Evolutionary conservation across 495 filamentous ascomycete species (phyloP).

Genomic region (Penicillium paradoxum): DNA sequence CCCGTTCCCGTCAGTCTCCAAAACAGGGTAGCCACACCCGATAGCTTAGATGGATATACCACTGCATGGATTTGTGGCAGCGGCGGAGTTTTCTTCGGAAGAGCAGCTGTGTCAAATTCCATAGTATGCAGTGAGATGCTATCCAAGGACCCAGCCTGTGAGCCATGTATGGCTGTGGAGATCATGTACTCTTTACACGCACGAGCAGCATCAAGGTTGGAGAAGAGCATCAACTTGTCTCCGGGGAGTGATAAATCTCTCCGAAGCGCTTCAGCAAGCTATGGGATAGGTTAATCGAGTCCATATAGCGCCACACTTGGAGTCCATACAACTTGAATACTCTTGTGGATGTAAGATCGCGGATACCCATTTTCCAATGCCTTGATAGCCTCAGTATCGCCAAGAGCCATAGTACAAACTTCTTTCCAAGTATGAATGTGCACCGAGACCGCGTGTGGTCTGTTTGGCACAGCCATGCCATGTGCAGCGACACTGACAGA

Average conservation of each 20-base stretch:
- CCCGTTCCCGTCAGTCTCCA: neutral
- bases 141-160: neutral
- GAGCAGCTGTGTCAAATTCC: neutral
- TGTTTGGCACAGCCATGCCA: neutral
- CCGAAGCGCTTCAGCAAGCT: too few species aligned
- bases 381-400: neutral
- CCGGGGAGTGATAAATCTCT: too few species aligned
- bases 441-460: neutral
- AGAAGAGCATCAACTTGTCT: too few species aligned
- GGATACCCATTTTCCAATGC: too few species aligned
- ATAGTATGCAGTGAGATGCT: neutral
- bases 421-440: slow-evolving; percentile 5
- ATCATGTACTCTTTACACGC: neutral
- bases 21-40: neutral
- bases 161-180: neutral
- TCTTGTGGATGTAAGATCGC: too few species aligned
- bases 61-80: neutral
- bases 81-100: neutral
- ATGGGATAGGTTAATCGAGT: too few species aligned
- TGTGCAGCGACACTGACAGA: too few species aligned
- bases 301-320: too few species aligned
- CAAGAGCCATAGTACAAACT: neutral
- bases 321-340: too few species aligned
- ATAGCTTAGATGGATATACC: neutral
- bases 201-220: neutral